phyloP scores from a whole-genome alignment of 2,329 filamentous ascomycete genomes.

The Pseudogymnoascus sp. region DNA sequence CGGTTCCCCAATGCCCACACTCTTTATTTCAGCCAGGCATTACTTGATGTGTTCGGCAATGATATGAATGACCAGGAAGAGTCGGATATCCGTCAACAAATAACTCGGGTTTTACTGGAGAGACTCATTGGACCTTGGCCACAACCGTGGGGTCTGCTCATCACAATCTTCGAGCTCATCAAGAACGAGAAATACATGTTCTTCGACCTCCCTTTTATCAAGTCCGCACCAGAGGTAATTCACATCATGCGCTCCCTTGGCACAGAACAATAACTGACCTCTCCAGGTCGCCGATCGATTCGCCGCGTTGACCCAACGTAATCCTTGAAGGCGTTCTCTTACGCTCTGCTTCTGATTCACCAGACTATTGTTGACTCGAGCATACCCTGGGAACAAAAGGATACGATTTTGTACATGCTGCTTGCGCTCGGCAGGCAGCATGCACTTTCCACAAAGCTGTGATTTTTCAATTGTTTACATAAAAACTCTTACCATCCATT shows the following conservation, averaged over 20 bases:
- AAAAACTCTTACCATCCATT: conserved; percentile 5
- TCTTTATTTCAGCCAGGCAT: conserved; percentile 80
- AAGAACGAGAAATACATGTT: conserved; percentile 89
- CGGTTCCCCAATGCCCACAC: conserved; percentile 85
- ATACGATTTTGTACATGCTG: neutral
- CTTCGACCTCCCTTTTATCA: conserved; percentile 89
- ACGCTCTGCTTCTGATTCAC: neutral
- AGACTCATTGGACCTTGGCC: conserved; percentile 81
- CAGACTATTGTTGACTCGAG: conserved; percentile 2
- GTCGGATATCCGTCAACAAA: conserved; percentile 77
- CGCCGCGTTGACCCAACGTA: neutral
- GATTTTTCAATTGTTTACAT: conserved; percentile 9
- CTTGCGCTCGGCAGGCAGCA: neutral
- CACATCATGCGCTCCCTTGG: neutral
- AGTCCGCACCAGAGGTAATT: conserved; percentile 75
- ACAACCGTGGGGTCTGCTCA: conserved; percentile 90
- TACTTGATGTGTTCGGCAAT: conserved; percentile 77
- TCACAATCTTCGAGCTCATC: conserved; percentile 78
- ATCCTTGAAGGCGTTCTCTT: neutral
- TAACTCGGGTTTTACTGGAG: conserved; percentile 82
- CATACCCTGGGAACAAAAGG: neutral
- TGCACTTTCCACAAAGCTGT: neutral
- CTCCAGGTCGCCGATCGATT: neutral
- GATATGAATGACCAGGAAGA: conserved; percentile 69
- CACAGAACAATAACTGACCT: neutral